Evolutionary conservation across 139 green algal genomes (phyloP), one percentile per base, ranked within the genome.

Genomic region (Pleodorina starrii): DNA sequence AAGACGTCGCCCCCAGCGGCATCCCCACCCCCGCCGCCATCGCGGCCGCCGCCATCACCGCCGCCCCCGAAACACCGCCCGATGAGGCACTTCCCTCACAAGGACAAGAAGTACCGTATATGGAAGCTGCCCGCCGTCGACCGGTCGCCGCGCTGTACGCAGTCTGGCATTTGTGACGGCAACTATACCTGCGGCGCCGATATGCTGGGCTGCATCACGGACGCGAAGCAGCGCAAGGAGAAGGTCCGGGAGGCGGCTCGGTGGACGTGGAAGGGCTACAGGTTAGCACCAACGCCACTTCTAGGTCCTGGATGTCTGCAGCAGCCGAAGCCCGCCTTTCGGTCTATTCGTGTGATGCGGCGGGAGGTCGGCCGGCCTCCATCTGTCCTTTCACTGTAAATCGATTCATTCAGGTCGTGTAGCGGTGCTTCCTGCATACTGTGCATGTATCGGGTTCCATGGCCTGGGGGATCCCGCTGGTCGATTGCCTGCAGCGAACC

Each of bases 241-340:
- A 48, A 84, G 16, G 91, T 97, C 29, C 71, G 66, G 2, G 87
- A 95, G 5, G 95, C 94, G 0, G 88, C 90, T 14, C 68, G 63
- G 5, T 96, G 95, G 94, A 82, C 91, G 0, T 97, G 95, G 95
- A 77, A 92, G 29, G 96, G 93, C 25, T 97, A 97, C 88, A 94
- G 84, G 93, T 94, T 57, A 46, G 36, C 57, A n/a, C n/a, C n/a
- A n/a, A n/a, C n/a, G n/a, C n/a, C n/a, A n/a, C n/a, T n/a, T n/a
- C n/a, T n/a, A n/a, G n/a, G n/a, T n/a, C n/a, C n/a, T n/a, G n/a
- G n/a, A n/a, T n/a, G n/a, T n/a, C n/a, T n/a, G n/a, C n/a, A n/a
- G n/a, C n/a, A n/a, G n/a, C n/a, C n/a, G n/a, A n/a, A n/a, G n/a
- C n/a, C n/a, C n/a, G n/a, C n/a, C n/a, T n/a, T n/a, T n/a, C n/a